phyloP scores from a whole-genome alignment of 1,284 basidiomycete species.

The Takashimella koratensis region DNA sequence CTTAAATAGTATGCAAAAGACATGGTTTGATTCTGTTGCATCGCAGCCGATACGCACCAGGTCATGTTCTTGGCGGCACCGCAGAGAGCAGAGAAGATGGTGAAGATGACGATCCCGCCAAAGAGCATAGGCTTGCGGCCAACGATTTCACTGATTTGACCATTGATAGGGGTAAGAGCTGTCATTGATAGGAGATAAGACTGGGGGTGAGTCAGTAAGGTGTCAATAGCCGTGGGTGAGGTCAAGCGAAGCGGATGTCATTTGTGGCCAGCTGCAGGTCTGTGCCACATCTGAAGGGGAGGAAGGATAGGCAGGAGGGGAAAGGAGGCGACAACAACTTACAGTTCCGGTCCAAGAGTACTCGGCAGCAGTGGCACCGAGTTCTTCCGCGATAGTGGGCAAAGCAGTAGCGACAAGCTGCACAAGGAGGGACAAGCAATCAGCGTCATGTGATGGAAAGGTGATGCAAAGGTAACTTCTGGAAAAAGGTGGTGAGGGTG shows the following conservation, averaged over 20 bases:
- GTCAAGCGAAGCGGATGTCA: background rate
- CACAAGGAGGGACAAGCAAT: no score
- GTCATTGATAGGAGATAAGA: constrained; percentile 37
- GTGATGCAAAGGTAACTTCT: background rate
- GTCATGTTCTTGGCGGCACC: constrained; percentile 40
- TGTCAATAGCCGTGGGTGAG: background rate
- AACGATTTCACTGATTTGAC: constrained; percentile 40
- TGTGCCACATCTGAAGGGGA: no score
- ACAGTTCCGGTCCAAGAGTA: constrained; percentile 37
- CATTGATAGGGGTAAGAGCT: constrained; percentile 37
- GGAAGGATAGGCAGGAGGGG: no score
- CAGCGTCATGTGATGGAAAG: no score
- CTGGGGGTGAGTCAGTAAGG: constrained; percentile 11
- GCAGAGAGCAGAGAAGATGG: constrained; percentile 38
- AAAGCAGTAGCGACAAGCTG: constrained; percentile 37
- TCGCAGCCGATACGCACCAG: constrained; percentile 17
- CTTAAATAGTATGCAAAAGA: no score
- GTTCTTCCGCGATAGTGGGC: constrained; percentile 29
- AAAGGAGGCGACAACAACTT: background rate
- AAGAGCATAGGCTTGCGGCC: constrained; percentile 44
- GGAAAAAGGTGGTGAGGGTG: background rate
- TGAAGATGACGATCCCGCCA: constrained; percentile 37
- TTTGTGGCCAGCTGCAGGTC: no score
- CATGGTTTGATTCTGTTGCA: background rate
- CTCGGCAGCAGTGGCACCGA: constrained; percentile 29